Conservation (phyloP, 2,329 filamentous ascomycete genomes). For the Ascochyta viciae-villosae region DNA sequence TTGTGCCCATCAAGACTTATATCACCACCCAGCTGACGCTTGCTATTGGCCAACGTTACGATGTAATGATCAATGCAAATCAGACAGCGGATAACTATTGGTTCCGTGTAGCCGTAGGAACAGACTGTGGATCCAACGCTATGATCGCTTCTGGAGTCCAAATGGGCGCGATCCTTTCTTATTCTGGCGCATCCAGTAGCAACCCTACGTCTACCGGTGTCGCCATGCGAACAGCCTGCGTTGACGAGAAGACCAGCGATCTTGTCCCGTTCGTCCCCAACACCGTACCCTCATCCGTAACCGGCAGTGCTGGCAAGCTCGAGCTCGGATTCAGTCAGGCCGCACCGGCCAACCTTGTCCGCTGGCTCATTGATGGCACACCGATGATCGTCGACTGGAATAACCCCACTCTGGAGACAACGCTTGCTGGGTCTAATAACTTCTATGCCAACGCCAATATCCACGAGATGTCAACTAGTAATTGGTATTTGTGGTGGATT, state of each 20-base stretch:
- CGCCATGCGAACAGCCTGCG: conserved; percentile 44
- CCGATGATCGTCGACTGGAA: conserved; percentile 51
- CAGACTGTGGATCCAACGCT: conserved; percentile 38
- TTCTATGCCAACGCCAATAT: conserved; percentile 40
- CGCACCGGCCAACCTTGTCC: conserved; percentile 48
- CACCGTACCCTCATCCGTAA: conserved; percentile 45
- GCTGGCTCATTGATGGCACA: conserved; percentile 53
- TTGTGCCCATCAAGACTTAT: conserved; percentile 52
- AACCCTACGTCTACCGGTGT: conserved; percentile 47
- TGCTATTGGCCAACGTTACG: conserved; percentile 53
- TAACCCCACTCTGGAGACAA: conserved; percentile 54
- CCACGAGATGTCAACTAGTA: conserved; percentile 32
- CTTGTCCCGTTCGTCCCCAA: conserved; percentile 52
- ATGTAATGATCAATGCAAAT: conserved; percentile 56
- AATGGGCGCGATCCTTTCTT: conserved; percentile 51
- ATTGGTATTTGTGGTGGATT: conserved; percentile 59
- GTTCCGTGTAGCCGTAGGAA: conserved; percentile 53
- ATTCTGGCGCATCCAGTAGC: conserved; percentile 43
- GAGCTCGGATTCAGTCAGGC: conserved; percentile 39
- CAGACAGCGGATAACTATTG: conserved; percentile 55
- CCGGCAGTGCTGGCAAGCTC: conserved; percentile 38
- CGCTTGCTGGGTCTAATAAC: conserved; percentile 42
- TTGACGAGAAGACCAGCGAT: conserved; percentile 44
- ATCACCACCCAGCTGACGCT: conserved; percentile 45
- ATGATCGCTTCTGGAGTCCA: conserved; percentile 37